These are phyloP conservation scores for Daldinia grandis DNA, from an alignment of 495 filamentous ascomycete species.

Conservation along the genomic window DNA sequence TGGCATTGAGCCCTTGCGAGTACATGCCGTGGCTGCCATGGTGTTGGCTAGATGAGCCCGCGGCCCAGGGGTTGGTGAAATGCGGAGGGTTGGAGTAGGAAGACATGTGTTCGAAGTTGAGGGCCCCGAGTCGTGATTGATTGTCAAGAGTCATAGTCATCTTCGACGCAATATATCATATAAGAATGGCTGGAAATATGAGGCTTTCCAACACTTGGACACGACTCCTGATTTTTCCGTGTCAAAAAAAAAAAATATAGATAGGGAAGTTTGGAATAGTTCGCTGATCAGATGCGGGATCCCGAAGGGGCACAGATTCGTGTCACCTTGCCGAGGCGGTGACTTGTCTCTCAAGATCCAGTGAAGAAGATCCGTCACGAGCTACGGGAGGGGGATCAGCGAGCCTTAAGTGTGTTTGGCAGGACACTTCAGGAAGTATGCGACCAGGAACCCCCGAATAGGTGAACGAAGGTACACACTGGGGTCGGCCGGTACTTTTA, in stretches of 20 bases:
- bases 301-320: constrained; percentile 53
- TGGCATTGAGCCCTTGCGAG: constrained; percentile 60
- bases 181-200: constrained; percentile 40
- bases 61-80: constrained; percentile 92
- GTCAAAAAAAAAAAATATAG: constrained; percentile 28
- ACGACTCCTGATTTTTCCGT: constrained; percentile 28
- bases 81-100: constrained; percentile 72
- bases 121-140: constrained; percentile 82
- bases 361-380: constrained; percentile 55
- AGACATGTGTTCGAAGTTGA: constrained; percentile 80
- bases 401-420: constrained; percentile 74
- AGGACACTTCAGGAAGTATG: constrained; percentile 48
- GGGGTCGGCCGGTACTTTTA: constrained; percentile 52
- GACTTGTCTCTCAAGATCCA: constrained; percentile 47
- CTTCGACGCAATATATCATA: constrained; percentile 47
- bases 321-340: constrained; percentile 49
- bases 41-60: constrained; percentile 64
- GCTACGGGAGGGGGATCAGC: constrained; percentile 73
- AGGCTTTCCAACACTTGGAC: constrained; percentile 43
- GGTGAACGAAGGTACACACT: constrained; percentile 43
- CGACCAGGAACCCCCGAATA: constrained; percentile 47
- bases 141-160: constrained; percentile 91
- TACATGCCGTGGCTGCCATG: constrained; percentile 64
- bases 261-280: constrained; percentile 45
- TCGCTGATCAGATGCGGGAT: constrained; percentile 63